Evolutionary conservation across 1,139 yeast species (phyloP), one percentile per base, ranked within the genome.

Genomic region (Yamadazyma trypodendri): DNA sequence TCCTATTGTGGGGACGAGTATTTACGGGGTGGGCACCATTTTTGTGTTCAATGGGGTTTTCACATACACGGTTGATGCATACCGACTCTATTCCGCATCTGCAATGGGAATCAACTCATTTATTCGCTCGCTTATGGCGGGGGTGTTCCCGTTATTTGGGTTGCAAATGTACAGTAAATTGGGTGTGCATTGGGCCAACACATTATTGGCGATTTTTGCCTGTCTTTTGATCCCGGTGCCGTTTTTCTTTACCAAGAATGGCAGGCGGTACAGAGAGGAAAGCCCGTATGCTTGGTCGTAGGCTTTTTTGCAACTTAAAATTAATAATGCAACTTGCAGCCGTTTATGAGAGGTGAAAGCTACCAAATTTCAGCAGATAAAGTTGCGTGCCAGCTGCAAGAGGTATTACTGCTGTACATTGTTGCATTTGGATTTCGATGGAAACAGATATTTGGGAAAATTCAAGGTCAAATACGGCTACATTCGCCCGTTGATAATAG

Each of bases 181-280:
- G 50, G 69, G 65, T 2, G 56, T 65, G 24, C 71, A 68, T 22
- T 68, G 73, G 73, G 72, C 69, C 4, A 63, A 65, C 34, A 59
- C 69, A 5, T 52, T 68, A 43, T 56, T 67, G 40, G 73, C 63
- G 6, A 43, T 62, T 24, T 52, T 67, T 39, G 63, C 65, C 0
- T 43, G 59, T 22, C 32, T 53, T 1, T 52, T 67, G 45, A 58
- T 66, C 10, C 73, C 73, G 3, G 60, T 67, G 29, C 72, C 73
- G 2, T 59, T 65, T 32, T 44, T 59, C 24, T 63, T 68, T 41
- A 63, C 56, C 41, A 57, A 54, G 31, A 58, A 66, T 36, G 73
- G 73, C 1, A 64, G 60, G 39, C 35, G 43, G 20, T 47, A 66
- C 24, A 51, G 72, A 43, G 45, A 44, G 18, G 51, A 43, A 35